phyloP scores from a whole-genome alignment of 2,329 filamentous ascomycete species.

The Proliferodiscus dingleyae region DNA sequence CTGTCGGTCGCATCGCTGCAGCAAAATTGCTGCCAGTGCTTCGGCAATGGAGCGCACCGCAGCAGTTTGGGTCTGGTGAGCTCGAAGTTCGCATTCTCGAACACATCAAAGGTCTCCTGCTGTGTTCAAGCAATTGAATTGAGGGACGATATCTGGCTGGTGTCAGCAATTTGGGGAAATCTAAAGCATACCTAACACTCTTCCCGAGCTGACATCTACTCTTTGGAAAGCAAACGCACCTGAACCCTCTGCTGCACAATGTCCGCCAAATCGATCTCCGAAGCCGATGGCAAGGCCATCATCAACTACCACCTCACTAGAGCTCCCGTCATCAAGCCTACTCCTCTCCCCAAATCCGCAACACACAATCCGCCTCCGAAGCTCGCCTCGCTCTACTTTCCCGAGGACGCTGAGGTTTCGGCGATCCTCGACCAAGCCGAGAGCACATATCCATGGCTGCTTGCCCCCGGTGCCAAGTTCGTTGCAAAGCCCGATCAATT shows the following conservation, averaged over 20 bases:
- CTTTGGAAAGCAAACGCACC: constrained; percentile 20
- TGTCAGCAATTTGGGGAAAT: too few relatives aligned
- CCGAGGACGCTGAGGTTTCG: constrained; percentile 77
- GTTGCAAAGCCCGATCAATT: constrained; percentile 99
- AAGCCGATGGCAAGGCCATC: constrained; percentile 99
- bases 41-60: too few relatives aligned
- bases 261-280: constrained; percentile 95
- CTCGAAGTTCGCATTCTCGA: too few relatives aligned
- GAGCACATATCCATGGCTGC: constrained; percentile 93
- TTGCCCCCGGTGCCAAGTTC: constrained; percentile 78
- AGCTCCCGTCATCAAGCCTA: constrained; percentile 95
- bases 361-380: constrained; percentile 91
- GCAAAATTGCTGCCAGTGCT: too few relatives aligned
- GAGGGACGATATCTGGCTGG: too few relatives aligned
- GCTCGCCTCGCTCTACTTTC: constrained; percentile 89
- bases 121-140: too few relatives aligned
- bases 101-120: too few relatives aligned
- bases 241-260: constrained; percentile 50
- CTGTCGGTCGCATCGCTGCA: too few relatives aligned
- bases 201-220: too few relatives aligned
- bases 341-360: constrained; percentile 75
- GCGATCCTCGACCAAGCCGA: constrained; percentile 92
- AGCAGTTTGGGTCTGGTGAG: too few relatives aligned
- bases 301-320: constrained; percentile 99
- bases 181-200: too few relatives aligned